Evolutionary conservation across 2,329 filamentous ascomycete species (phyloP).

Genomic region (Amesomyces nigricolor): DNA sequence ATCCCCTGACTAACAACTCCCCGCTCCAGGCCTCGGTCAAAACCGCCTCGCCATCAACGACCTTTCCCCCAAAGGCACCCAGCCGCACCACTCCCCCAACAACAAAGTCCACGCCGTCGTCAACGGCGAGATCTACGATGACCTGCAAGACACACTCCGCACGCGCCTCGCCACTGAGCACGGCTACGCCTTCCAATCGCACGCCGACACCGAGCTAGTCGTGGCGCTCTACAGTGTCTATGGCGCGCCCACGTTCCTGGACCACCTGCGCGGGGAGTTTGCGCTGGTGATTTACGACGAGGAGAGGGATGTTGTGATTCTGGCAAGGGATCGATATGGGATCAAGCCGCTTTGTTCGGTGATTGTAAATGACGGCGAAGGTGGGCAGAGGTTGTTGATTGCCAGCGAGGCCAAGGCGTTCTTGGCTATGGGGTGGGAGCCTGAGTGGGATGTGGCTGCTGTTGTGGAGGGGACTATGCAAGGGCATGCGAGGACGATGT

Average conservation of each 20-base stretch:
- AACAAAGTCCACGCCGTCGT: conserved; percentile 48
- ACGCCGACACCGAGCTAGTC: conserved; percentile 48
- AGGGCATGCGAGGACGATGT: conserved; percentile 43
- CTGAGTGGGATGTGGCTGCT: conserved; percentile 47
- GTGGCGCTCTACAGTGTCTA: conserved; percentile 47
- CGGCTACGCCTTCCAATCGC: conserved; percentile 40
- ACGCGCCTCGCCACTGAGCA: conserved; percentile 31
- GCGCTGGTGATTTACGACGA: conserved; percentile 48
- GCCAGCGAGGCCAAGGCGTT: conserved; percentile 52
- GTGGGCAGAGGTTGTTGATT: conserved; percentile 35
- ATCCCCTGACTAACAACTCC: too few relatives aligned
- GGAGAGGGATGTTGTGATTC: conserved; percentile 38
- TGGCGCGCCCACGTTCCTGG: conserved; percentile 34
- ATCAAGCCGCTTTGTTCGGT: conserved; percentile 54
- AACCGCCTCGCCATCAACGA: conserved; percentile 42
- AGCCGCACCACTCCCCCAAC: conserved; percentile 40
- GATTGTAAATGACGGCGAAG: conserved; percentile 26
- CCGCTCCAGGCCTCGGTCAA: conserved; percentile 4
- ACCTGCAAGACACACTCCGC: conserved; percentile 40
- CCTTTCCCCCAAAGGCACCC: conserved; percentile 40
- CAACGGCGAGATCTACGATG: conserved; percentile 53
- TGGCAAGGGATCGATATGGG: conserved; percentile 49
- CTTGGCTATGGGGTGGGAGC: conserved; percentile 44
- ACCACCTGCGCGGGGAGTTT: conserved; percentile 50
- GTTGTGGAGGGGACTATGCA: conserved; percentile 43